These are phyloP conservation scores for Gonium pectorale DNA, from an alignment of 139 green algal genomes.

Conservation along the genomic window DNA sequence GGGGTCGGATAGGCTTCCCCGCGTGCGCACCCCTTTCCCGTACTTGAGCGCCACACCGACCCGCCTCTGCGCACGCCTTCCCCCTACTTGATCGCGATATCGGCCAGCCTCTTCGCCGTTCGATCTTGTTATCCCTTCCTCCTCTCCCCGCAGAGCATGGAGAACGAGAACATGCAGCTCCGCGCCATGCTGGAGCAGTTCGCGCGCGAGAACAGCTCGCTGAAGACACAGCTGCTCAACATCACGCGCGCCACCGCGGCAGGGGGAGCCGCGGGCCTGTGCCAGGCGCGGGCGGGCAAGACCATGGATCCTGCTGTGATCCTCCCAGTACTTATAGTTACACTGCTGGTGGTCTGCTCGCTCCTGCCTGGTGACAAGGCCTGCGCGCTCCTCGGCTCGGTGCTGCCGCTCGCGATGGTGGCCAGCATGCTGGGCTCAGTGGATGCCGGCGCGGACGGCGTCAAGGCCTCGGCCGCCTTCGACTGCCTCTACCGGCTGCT, in stretches of 20 bases:
- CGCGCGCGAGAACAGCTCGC: constrained; percentile 53
- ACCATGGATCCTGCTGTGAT: constrained; percentile 53
- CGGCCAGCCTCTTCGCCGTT: background rate
- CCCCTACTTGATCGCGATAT: no score
- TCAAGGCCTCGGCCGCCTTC: background rate
- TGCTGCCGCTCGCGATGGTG: constrained; percentile 30
- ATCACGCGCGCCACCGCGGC: background rate
- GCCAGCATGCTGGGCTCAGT: constrained; percentile 20
- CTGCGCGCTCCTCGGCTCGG: constrained; percentile 29
- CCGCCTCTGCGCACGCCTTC: no score
- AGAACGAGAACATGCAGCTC: constrained; percentile 61
- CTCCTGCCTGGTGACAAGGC: constrained; percentile 52
- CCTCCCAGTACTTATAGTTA: constrained; percentile 63
- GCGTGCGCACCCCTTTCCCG: no score
- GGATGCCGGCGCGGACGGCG: background rate
- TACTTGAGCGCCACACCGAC: no score
- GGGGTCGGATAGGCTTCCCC: no score
- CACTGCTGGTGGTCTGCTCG: constrained; percentile 52
- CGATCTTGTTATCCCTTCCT: background rate
- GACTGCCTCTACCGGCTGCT: constrained; percentile 14
- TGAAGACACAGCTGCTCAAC: constrained; percentile 48
- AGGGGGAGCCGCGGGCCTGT: background rate
- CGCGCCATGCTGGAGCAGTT: constrained; percentile 54
- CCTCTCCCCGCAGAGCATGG: constrained; percentile 35
- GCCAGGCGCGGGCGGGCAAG: constrained; percentile 25